phyloP scores from a whole-genome alignment of 1,139 yeast genomes.

The Eremothecium sinecaudum region DNA sequence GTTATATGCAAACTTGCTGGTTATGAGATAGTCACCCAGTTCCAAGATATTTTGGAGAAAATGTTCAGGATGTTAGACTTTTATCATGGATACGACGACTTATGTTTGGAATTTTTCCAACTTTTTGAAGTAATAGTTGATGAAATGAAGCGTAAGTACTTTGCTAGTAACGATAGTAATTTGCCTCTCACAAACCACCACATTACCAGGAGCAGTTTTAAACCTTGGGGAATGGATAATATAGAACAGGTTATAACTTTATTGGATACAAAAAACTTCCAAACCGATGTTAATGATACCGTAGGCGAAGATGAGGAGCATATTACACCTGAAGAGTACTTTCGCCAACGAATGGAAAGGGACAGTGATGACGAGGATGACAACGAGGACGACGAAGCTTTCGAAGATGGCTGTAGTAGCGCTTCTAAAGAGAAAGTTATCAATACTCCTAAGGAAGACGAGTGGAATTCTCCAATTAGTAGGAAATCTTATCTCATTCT shows the following conservation, averaged over 20 bases:
- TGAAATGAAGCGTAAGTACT: constrained; percentile 41
- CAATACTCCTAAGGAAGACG: constrained; percentile 9
- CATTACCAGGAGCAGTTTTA: constrained; percentile 12
- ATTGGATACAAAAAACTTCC: constrained; percentile 19
- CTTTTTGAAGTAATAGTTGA: constrained; percentile 57
- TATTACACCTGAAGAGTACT: constrained; percentile 26
- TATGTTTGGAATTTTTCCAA: constrained; percentile 66
- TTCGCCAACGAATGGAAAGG: constrained; percentile 17
- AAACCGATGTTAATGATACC: constrained; percentile 7
- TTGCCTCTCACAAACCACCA: constrained; percentile 9
- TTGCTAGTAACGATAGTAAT: constrained; percentile 22
- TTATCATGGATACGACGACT: constrained; percentile 67
- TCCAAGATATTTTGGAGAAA: constrained; percentile 64
- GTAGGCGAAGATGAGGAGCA: constrained; percentile 9
- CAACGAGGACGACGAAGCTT: constrained; percentile 10
- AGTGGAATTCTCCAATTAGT: constrained; percentile 63
- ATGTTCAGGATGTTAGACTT: constrained; percentile 70
- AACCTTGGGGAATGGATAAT: constrained; percentile 21
- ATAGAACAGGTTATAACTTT: constrained; percentile 16
- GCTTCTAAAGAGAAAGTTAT: neutral
- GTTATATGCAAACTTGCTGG: constrained; percentile 67
- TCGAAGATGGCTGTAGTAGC: constrained; percentile 5
- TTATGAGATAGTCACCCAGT: constrained; percentile 48
- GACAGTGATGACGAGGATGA: constrained; percentile 24
- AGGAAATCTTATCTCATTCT: constrained; percentile 46